Base-by-base conservation (phyloP, 768 basidiomycete genomes). In the Tulasnella sp. region DNA sequence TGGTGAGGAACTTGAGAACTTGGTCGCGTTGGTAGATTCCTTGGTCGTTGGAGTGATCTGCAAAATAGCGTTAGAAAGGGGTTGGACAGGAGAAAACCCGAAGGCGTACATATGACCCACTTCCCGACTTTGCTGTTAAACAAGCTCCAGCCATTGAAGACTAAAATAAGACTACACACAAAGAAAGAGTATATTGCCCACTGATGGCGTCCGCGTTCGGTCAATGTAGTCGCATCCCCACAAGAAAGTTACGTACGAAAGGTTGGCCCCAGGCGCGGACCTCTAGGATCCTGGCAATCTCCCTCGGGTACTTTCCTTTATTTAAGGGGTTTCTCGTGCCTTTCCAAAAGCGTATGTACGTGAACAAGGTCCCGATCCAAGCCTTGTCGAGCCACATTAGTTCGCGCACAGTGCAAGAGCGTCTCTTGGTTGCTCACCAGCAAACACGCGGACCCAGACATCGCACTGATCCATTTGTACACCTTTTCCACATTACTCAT, bases 101-200 rank as follows among this genome's bases (percentile, higher is more conserved):
- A n/a, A n/a, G n/a, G n/a, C 34, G 25, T 36, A 54, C 37, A 27
- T n/a, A 40, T 29, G 14, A 52, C 46, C 41, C 21, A 58, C 1
- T 0, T n/a, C 4, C 25, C 42, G 56, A 27, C 40, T 12, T 25
- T 19, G 25, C 15, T 23, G 21, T 53, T 25, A 34, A 53, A 62
- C 11, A 36, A 42, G n/a, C 36, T 62, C 62, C 62, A 63, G 15
- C 62, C 61, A 42, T 63, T 58, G 58, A 58, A 59, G 14, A 63
- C 2, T 2, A 63, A 19, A 34, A 63, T 42, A 6, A 45, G 17
- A 14, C 57, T 29, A 45, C 57, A 63, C 17, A 62, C 46, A 9
- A 35, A 25, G 19, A 63, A 48, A 9, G 62, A 49, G 46, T 59
- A 62, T 17, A 37, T 58, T 14, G 61, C 62, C 21, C 31, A 17